Evolutionary conservation across 148 eudicot species (phyloP).

Genomic region (Hydrangea macrophylla): DNA sequence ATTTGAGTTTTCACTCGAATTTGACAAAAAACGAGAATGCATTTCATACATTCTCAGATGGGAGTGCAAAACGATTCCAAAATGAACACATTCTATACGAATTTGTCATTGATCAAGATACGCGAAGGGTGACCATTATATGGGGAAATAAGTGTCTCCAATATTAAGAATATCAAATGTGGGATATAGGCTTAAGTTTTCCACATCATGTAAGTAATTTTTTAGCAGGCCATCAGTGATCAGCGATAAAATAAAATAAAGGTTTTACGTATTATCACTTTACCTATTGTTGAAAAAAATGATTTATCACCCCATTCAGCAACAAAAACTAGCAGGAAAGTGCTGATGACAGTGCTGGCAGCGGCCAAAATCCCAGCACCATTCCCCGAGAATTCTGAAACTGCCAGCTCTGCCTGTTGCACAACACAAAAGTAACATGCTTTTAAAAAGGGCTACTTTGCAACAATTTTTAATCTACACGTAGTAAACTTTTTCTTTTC

Average conservation of each 20-base stretch:
- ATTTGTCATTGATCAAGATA: background rate
- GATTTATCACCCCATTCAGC: conserved; percentile 99
- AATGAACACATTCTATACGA: too few species aligned
- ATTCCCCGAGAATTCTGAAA: conserved; percentile 85
- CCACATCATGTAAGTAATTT: background rate
- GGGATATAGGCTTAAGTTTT: background rate
- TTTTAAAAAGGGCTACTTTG: too few species aligned
- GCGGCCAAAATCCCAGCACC: conserved; percentile 91
- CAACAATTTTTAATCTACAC: too few species aligned
- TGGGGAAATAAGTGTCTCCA: background rate
- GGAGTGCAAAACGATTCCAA: too few species aligned
- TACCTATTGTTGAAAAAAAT: conserved; percentile 96
- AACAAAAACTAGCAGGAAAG: conserved; percentile 84
- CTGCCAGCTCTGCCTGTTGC: conserved; percentile 92
- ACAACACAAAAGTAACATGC: conserved; percentile 14
- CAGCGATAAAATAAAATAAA: background rate
- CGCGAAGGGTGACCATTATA: background rate
- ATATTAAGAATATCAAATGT: background rate
- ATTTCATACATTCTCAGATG: background rate
- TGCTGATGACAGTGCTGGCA: conserved; percentile 76
- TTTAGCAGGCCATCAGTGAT: background rate
- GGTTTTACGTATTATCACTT: conserved; percentile 15
- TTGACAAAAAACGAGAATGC: too few species aligned
- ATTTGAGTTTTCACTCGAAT: too few species aligned
- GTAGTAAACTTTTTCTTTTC: too few species aligned